Evolutionary conservation across 2,329 filamentous ascomycete genomes (phyloP), one percentile per base, ranked within the genome.

Genomic region (Sclerotinia minor): DNA sequence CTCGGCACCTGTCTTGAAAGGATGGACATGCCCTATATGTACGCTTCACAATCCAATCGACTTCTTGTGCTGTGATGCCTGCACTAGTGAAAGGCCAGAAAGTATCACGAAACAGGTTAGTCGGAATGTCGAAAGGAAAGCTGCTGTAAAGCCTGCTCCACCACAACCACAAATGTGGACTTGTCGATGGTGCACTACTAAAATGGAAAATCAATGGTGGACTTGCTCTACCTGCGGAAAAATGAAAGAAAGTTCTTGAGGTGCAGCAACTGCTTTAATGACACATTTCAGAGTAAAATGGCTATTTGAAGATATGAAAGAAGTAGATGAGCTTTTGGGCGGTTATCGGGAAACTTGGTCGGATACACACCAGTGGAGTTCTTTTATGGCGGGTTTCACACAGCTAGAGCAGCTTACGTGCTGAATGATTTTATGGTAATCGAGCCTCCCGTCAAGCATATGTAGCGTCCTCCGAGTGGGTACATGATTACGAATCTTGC

Each of bases 11-110:
- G 19, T 47, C 5, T 24, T 67, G 53, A 70, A 64, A 85, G 86
- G 85, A 54, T 89, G 87, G 87, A 79, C 78, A 13, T 89, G 87
- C 72, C 74, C 76, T 26, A 75, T 81, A 17, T 89, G 87, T 73
- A 89, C 87, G 0, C 77, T 88, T 29, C 79, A 82, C 67, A 89
- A 89, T 71, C 82, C 82, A 1, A 68, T 76, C 11, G 77, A 71
- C n/a, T 85, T 79, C 70, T 77, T 85, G 35, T 82, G 78, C 71
- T 89, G 87, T 73, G 85, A 86, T 70, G 86, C 83, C 6, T 89
- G 87, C 72, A 82, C 81, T 13, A 77, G 75, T 13, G 80, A 84
- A 73, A 79, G 81, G 65, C 75, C 76, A 15, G 75, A 73, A 29
- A 73, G 77, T n/a, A 72, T 74, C 26, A 77, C 73, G 1, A 68